Percentiles rank a stretch among this genome's conserved stretches.
phyloP scores from a whole-genome alignment of 345 rosid genomes.

The Pseudoturritis turrita region DNA sequence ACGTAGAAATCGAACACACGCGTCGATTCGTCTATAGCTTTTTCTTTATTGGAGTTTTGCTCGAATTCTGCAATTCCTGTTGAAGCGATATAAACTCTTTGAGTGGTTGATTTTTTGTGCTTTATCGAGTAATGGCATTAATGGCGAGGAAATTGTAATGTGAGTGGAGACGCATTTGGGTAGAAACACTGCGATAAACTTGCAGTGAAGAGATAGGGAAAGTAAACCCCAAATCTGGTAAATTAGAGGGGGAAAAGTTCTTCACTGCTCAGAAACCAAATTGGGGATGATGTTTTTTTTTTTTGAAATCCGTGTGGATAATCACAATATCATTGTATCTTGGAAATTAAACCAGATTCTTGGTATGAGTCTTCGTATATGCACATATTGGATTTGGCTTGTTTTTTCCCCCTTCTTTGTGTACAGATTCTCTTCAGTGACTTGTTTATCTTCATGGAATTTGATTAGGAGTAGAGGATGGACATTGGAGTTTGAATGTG shows the following conservation, averaged over 20 bases:
- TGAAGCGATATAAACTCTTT: neutral
- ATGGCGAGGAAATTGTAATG: neutral
- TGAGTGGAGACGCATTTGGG: neutral
- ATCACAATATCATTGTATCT: neutral
- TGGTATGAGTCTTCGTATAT: neutral
- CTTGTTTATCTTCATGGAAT: neutral
- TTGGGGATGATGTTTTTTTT: neutral
- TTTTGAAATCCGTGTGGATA: neutral
- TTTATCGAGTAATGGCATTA: constrained; percentile 17
- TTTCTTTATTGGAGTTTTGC: neutral
- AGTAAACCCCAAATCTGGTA: neutral
- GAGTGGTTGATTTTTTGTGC: neutral
- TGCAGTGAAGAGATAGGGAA: neutral
- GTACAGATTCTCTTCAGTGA: neutral
- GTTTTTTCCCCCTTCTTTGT: neutral
- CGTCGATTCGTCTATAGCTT: neutral
- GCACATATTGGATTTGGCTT: neutral
- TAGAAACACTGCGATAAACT: neutral
- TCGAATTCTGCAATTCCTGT: neutral
- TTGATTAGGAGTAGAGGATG: neutral
- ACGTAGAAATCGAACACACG: neutral
- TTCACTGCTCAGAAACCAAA: neutral
- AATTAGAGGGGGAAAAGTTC: neutral
- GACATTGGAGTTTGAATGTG: neutral
- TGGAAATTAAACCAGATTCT: neutral